These are phyloP conservation scores for Vitis hybrid DNA, from an alignment of 177 flowering plant species.

Conservation along the genomic window DNA sequence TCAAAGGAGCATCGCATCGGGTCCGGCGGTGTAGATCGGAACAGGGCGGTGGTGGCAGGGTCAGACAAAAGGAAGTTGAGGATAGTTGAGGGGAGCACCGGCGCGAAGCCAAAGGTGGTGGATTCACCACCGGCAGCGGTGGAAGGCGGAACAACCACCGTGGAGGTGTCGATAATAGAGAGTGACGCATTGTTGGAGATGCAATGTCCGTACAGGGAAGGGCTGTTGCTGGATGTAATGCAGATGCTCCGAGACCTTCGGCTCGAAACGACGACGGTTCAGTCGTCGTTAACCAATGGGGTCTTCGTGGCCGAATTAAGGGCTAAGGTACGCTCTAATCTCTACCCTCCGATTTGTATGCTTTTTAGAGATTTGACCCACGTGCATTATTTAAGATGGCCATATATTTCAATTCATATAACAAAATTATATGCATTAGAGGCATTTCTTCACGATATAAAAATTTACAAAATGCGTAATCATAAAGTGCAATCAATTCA, in stretches of 20 bases:
- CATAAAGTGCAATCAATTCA: no score
- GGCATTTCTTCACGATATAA: no score
- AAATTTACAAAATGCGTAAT: no score
- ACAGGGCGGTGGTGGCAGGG: slow-evolving; percentile 17
- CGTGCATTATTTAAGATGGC: background rate
- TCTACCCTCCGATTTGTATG: background rate
- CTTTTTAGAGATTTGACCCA: background rate
- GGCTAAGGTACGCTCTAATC: slow-evolving; percentile 68
- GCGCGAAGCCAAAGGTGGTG: slow-evolving; percentile 39
- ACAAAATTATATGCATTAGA: no score
- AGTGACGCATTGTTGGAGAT: slow-evolving; percentile 79
- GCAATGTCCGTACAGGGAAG: slow-evolving; percentile 68
- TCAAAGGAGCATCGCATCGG: slow-evolving; percentile 27
- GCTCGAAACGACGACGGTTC: slow-evolving; percentile 69
- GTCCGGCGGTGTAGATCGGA: slow-evolving; percentile 16
- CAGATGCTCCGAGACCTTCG: slow-evolving; percentile 58
- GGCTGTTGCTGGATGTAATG: slow-evolving; percentile 78
- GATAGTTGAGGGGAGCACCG: slow-evolving; percentile 43
- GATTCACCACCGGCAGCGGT: slow-evolving; percentile 21
- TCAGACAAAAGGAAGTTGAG: slow-evolving; percentile 63
- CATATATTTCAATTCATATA: no score
- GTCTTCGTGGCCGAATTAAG: slow-evolving; percentile 67
- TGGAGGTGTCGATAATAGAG: slow-evolving; percentile 93
- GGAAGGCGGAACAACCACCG: slow-evolving; percentile 20
- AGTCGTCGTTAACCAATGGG: slow-evolving; percentile 58